These are phyloP conservation scores for Fallopia convolvulus DNA, from an alignment of 148 eudicot genomes.

Conservation along the genomic window DNA sequence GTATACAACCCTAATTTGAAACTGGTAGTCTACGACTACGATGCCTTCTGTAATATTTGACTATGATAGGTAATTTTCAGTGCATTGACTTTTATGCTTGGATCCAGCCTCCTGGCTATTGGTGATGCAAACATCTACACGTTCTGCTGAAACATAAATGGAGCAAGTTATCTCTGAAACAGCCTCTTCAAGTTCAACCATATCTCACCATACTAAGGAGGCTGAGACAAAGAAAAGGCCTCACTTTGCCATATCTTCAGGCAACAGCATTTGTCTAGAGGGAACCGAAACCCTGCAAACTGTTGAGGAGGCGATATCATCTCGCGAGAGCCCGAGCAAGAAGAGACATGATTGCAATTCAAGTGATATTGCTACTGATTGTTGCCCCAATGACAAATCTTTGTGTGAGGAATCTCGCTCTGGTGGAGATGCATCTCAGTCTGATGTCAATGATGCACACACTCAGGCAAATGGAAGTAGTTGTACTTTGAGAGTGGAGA, in stretches of 20 bases:
- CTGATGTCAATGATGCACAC: background rate
- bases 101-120: background rate
- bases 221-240: slow-evolving; percentile 8
- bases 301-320: background rate
- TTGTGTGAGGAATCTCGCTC: background rate
- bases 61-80: slow-evolving; percentile 1
- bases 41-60: background rate
- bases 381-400: background rate
- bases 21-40: background rate
- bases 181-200: background rate
- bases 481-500: background rate
- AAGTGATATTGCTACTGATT: background rate
- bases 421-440: background rate
- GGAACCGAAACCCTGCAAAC: background rate
- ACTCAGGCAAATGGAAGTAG: background rate
- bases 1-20: background rate
- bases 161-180: background rate
- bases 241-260: background rate
- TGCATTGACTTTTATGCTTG: background rate
- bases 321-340: background rate
- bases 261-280: background rate
- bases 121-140: background rate
- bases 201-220: background rate
- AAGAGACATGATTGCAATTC: slow-evolving; percentile 3
- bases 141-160: background rate